A percentile compares a stretch with the other conserved stretches of the same genome.
phyloP scores from a whole-genome alignment of 2,329 filamentous ascomycete species.

The Nemania abortiva region DNA sequence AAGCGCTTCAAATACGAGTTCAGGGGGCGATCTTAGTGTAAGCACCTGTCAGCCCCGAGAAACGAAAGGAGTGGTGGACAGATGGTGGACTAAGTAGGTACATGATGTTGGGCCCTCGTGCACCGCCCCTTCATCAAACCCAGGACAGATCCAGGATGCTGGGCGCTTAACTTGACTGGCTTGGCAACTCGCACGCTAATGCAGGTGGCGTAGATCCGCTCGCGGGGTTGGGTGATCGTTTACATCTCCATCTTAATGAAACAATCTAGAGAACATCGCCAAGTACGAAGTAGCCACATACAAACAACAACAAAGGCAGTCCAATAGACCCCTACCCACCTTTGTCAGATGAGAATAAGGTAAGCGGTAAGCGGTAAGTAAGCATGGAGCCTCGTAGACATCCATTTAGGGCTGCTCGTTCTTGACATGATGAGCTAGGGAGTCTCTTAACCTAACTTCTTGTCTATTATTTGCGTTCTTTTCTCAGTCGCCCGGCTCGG shows the following conservation, averaged over 20 bases:
- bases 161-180: slow-evolving; percentile 37
- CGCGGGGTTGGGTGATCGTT: slow-evolving; percentile 33
- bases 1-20: slow-evolving; percentile 12
- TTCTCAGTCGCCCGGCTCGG: slow-evolving; percentile 29
- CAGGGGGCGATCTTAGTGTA: slow-evolving; percentile 13
- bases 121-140: slow-evolving; percentile 30
- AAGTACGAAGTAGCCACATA: slow-evolving; percentile 11
- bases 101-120: slow-evolving; percentile 3
- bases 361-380: slow-evolving; percentile 17
- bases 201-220: slow-evolving; percentile 32
- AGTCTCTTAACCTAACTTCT: neutral
- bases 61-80: slow-evolving; percentile 9
- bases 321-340: slow-evolving; percentile 12
- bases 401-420: neutral
- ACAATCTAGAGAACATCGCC: slow-evolving; percentile 26
- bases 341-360: slow-evolving; percentile 28
- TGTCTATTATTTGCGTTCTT: slow-evolving; percentile 12
- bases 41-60: slow-evolving; percentile 21
- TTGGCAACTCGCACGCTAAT: slow-evolving; percentile 22
- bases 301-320: slow-evolving; percentile 4
- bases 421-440: slow-evolving; percentile 9
- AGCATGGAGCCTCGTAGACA: neutral
- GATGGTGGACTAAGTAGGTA: slow-evolving; percentile 7
- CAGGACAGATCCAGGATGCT: slow-evolving; percentile 17
- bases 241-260: slow-evolving; percentile 30